Percentiles rank a stretch among this genome's conserved stretches.
Conservation (phyloP, 805 yeast species). For the Candida wancherniae region DNA sequence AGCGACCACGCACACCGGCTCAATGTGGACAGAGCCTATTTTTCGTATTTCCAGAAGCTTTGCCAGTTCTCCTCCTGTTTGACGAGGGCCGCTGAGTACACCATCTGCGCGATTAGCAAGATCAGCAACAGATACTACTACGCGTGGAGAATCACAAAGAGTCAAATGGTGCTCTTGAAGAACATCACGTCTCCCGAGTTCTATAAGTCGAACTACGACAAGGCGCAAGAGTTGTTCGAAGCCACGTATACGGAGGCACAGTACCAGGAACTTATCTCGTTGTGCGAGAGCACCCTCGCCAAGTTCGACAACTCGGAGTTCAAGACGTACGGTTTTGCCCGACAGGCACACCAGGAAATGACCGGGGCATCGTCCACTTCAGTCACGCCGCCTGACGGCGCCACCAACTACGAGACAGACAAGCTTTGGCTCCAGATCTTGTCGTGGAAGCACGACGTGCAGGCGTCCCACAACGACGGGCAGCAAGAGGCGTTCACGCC, state of each 20-base stretch:
- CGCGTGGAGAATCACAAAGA: conserved; percentile 65
- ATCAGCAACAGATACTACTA: conserved; percentile 57
- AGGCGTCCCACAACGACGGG: conserved; percentile 3
- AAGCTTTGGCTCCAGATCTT: conserved; percentile 33
- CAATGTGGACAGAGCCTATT: conserved; percentile 6
- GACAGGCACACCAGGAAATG: conserved; percentile 9
- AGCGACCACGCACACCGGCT: conserved; percentile 18
- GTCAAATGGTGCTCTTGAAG: conserved; percentile 41
- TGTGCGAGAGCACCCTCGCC: conserved; percentile 12
- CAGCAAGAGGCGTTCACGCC: too few relatives aligned
- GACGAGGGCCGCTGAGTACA: conserved; percentile 23
- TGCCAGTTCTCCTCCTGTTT: conserved; percentile 16
- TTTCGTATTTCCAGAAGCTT: conserved; percentile 8
- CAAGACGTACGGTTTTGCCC: conserved; percentile 11
- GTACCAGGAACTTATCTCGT: conserved; percentile 22
- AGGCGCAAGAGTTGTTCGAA: conserved; percentile 11
- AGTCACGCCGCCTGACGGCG: conserved; percentile 6
- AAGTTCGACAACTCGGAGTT: conserved; percentile 11
- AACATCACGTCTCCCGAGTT: conserved; percentile 30
- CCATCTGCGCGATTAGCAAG: conserved; percentile 24
- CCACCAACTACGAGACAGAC: conserved; percentile 28
- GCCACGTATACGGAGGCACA: conserved; percentile 19
- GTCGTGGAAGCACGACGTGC: conserved; percentile 23
- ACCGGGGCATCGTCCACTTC: conserved; percentile 2
- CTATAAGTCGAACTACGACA: conserved; percentile 21